These are phyloP conservation scores for Syncephalastrum monosporum DNA, from an alignment of 371 early-diverging fungal species.

Conservation along the genomic window DNA sequence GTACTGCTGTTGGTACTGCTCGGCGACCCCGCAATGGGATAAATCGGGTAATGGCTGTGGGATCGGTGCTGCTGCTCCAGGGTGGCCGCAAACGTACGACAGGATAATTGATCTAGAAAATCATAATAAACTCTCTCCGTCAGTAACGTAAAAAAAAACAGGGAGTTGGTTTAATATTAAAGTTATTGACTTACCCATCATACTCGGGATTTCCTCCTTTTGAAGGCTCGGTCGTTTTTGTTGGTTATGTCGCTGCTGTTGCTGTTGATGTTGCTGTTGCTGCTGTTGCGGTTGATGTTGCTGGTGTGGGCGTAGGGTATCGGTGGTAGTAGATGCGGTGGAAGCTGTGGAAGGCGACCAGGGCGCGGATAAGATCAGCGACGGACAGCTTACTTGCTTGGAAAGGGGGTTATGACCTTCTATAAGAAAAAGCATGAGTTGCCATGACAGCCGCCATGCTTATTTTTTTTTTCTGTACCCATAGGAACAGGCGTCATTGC, in stretches of 20 bases:
- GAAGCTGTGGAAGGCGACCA: conserved; percentile 8
- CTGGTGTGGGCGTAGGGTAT: background rate
- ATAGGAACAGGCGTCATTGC: no score
- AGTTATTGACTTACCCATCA: conserved; percentile 10
- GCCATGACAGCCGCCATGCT: no score
- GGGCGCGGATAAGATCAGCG: conserved; percentile 11
- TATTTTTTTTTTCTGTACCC: no score
- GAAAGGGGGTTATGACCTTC: no score
- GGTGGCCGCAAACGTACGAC: conserved; percentile 21
- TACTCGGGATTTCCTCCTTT: conserved; percentile 25
- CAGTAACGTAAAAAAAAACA: no score
- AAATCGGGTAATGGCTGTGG: conserved; percentile 17
- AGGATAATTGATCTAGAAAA: conserved; percentile 24
- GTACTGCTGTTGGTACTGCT: no score
- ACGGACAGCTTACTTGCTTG: conserved; percentile 24
- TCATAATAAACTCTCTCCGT: no score
- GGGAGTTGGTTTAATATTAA: no score
- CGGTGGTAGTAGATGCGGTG: conserved; percentile 8
- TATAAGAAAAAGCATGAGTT: no score
- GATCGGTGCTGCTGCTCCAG: conserved; percentile 15
- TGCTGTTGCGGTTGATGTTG: no score
- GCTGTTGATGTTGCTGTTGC: no score
- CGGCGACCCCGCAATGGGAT: conserved; percentile 3
- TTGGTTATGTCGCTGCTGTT: no score
- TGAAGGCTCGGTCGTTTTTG: background rate